Base-by-base conservation (phyloP, 108 stramenopile species). In the Conticribra guillardii region DNA sequence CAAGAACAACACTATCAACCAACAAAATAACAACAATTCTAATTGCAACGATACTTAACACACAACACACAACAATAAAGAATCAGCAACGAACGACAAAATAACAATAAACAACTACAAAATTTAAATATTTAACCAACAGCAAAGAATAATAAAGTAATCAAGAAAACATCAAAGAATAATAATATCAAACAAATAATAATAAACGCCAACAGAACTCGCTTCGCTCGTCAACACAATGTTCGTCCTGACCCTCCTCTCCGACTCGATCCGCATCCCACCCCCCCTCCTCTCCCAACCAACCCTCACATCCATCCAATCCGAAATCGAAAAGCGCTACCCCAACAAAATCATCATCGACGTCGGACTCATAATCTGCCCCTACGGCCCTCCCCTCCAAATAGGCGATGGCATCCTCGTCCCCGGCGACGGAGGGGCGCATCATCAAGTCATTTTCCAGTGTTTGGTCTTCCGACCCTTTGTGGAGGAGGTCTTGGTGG, bases 391-490 rank as follows among this genome's bases (percentile, higher is more conserved):
- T 29, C 81, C 74, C 9, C 64, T 87, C 24, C 61, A 90, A 62
- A 74, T 92, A 8, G 85, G 86, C 19, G 82, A 87, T 32, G 88
- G 90, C 11, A 53, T 90, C 14, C 84, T 89, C 41, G 89, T 87
- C 44, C 73, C 90, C n/a, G 90, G 89, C 19, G 91, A 96, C 53
- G 94, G 92, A 9, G 94, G 89, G 0, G 84, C 88, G 23, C 91
- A 93, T 71, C 90, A 91, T 63, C 84, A 88, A 54, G 87, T 85
- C 29, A 31, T 87, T 0, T 92, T 96, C 57, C 81, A 85, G 41
- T 67, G 95, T 11, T 65, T 97, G 0, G 87, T 97, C 5, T 96
- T 97, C 67, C 85, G 89, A 46, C 97, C 97, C 14, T 93, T 94
- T 71, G 84, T 94, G 11, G 95, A 94, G 34, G 95, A 97, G 82